A percentile compares a stretch with the other conserved stretches of the same genome.
These are phyloP conservation scores for Pilatotrama ljubarskyi DNA, from an alignment of 768 basidiomycete genomes.

Conservation along the genomic window DNA sequence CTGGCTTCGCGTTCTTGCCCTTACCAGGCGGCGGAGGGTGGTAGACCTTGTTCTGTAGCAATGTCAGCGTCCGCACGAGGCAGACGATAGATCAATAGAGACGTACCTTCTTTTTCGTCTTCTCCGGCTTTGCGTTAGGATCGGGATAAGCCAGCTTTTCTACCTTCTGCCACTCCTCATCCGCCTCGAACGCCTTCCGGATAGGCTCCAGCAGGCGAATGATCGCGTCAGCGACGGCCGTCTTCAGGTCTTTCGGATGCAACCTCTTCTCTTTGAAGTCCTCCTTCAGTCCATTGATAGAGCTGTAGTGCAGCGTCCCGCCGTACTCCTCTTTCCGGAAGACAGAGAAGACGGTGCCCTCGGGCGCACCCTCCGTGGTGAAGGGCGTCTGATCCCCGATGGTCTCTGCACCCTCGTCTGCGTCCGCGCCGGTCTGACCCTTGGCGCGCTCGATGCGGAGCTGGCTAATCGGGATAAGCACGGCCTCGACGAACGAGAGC, in stretches of 20 bases:
- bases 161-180: conserved; percentile 77
- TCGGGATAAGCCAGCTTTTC: conserved; percentile 85
- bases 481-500: conserved; percentile 79
- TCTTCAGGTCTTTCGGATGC: conserved; percentile 91
- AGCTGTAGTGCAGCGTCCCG: conserved; percentile 72
- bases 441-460: conserved; percentile 61
- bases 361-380: conserved; percentile 65
- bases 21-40: conserved; percentile 83
- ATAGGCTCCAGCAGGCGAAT: conserved; percentile 78
- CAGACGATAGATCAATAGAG: background rate
- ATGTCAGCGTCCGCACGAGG: background rate
- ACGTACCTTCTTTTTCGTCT: conserved; percentile 54
- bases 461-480: conserved; percentile 85
- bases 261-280: conserved; percentile 77
- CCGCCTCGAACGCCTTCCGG: conserved; percentile 69
- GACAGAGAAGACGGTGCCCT: conserved; percentile 81
- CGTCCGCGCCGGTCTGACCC: conserved; percentile 45
- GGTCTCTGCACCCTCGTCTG: conserved; percentile 46
- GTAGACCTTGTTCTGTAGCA: conserved; percentile 70
- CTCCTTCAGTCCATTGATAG: conserved; percentile 63
- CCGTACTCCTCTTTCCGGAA: conserved; percentile 79
- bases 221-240: conserved; percentile 71
- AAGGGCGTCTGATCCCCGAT: conserved; percentile 63
- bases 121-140: conserved; percentile 59
- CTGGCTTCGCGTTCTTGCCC: conserved; percentile 54